Conservation (phyloP, 2,329 filamentous ascomycete species). For the Akanthomyces muscarius region DNA sequence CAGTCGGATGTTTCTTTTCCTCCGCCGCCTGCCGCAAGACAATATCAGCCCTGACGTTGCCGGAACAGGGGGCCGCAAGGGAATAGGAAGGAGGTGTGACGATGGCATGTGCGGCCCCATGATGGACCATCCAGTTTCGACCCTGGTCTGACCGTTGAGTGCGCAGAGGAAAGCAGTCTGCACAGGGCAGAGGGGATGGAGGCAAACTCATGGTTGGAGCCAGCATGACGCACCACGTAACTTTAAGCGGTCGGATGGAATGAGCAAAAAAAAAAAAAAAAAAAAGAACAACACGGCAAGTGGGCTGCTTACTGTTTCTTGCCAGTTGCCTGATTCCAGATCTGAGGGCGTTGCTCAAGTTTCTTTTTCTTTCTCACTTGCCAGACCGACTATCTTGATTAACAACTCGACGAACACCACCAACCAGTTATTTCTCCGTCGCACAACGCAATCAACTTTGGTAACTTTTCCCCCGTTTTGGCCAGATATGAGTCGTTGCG, state of each 20-base stretch:
- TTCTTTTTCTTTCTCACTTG: not conserved
- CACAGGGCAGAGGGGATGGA: not conserved
- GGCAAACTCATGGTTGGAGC: not conserved
- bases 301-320: not conserved
- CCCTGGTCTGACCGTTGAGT: not conserved
- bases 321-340: not conserved
- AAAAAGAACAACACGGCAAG: not conserved
- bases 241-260: not conserved
- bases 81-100: not conserved
- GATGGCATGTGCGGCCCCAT: not conserved
- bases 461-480: not conserved
- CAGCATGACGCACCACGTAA: not conserved
- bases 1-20: not conserved
- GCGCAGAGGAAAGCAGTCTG: not conserved
- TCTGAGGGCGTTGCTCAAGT: not conserved
- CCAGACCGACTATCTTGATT: not conserved
- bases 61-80: slow-evolving; percentile 11
- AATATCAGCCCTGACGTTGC: not conserved
- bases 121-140: not conserved
- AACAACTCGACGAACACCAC: not conserved
- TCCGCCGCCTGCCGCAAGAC: not conserved
- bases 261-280: not conserved
- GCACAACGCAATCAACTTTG: not conserved
- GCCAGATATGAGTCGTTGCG: not conserved
- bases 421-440: not conserved